phyloP scores from a whole-genome alignment of 129 eudicot genomes.

The Lonicera japonica region DNA sequence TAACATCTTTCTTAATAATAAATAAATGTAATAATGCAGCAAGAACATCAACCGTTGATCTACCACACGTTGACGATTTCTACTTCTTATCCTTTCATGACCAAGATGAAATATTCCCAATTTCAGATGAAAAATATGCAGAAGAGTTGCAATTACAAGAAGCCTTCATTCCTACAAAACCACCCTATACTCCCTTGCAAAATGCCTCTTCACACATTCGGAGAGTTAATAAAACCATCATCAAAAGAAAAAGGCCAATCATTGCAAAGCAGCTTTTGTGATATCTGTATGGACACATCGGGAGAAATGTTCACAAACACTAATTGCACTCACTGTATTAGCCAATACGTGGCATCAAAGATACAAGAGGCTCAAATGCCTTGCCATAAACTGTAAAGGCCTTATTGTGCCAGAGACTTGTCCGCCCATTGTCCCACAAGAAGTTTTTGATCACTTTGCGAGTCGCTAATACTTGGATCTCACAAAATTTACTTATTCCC shows the following conservation, averaged over 20 bases:
- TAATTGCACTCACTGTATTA: constrained; percentile 16
- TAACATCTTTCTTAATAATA: too few relatives aligned
- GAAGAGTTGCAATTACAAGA: constrained; percentile 20
- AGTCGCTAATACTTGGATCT: background rate
- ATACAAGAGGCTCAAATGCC: constrained; percentile 27
- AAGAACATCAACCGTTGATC: constrained; percentile 9
- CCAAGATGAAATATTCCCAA: constrained; percentile 28
- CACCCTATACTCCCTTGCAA: background rate
- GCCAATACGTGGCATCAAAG: constrained; percentile 14
- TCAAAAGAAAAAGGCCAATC: constrained; percentile 3
- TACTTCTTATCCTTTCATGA: constrained; percentile 31
- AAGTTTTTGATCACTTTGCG: constrained; percentile 15
- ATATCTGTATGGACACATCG: constrained; percentile 19
- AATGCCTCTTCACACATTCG: background rate
- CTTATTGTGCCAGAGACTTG: constrained; percentile 5
- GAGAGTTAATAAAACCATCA: background rate
- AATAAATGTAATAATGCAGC: background rate
- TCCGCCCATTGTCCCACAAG: constrained; percentile 8
- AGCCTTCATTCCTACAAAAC: constrained; percentile 1
- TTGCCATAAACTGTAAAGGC: constrained; percentile 8
- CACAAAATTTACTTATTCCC: constrained; percentile 29
- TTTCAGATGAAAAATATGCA: constrained; percentile 31
- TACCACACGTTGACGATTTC: constrained; percentile 26
- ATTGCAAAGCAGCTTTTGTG: background rate
- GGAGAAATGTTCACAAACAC: constrained; percentile 12